Evolutionary conservation across 441 rosid species (phyloP).

Genomic region (Jatropha multifida): DNA sequence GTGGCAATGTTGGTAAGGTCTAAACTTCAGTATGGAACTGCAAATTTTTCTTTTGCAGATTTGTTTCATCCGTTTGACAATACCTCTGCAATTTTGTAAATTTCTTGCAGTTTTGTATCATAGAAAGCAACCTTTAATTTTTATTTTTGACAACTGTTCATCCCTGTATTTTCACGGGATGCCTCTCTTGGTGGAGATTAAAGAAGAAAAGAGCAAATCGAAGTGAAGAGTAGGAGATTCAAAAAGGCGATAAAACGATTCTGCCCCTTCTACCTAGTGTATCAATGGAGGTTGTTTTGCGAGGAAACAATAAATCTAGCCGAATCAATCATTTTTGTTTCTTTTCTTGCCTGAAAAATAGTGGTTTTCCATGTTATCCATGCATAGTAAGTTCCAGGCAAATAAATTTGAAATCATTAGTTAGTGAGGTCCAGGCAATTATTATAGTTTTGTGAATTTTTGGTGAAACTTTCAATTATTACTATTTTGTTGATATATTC

Average conservation of each 20-base stretch:
- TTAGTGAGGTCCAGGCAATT: too few species aligned
- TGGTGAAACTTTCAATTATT: too few species aligned
- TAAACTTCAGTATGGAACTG: not conserved
- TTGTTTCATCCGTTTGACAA: not conserved
- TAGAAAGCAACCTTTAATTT: not conserved
- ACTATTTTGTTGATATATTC: too few species aligned
- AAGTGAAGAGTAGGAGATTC: not conserved
- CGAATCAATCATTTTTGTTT: too few species aligned
- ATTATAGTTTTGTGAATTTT: too few species aligned
- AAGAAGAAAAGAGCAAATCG: not conserved
- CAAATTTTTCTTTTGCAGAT: not conserved
- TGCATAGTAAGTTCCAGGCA: not conserved
- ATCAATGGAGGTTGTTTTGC: not conserved
- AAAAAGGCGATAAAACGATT: not conserved
- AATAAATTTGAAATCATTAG: too few species aligned
- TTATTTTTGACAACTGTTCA: not conserved
- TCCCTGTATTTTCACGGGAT: not conserved
- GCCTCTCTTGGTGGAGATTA: not conserved
- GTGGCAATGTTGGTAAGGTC: slow-evolving; percentile 17
- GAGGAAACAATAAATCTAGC: not conserved
- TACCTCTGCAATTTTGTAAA: not conserved
- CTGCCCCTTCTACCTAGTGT: not conserved
- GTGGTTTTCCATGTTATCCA: not conserved
- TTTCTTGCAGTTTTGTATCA: not conserved
- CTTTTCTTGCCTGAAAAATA: not conserved